phyloP scores from a whole-genome alignment of 208 protist genomes.

The Crithidia brevicula region DNA sequence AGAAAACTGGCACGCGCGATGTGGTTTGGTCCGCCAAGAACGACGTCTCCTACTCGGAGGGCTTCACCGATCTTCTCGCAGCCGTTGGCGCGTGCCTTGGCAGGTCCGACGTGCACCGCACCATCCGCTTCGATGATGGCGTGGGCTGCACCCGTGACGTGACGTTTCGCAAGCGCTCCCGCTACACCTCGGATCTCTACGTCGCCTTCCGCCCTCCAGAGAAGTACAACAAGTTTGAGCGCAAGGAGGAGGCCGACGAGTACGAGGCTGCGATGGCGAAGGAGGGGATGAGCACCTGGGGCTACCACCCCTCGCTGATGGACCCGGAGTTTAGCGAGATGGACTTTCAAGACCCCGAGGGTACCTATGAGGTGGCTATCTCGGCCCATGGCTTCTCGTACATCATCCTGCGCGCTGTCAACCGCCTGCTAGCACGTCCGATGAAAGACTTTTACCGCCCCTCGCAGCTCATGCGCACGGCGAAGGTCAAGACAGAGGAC shows the following conservation, averaged over 20 bases:
- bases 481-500: slow-evolving; percentile 70
- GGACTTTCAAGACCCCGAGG: slow-evolving; percentile 82
- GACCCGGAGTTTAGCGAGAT: slow-evolving; percentile 83
- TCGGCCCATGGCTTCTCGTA: slow-evolving; percentile 84
- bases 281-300: slow-evolving; percentile 87
- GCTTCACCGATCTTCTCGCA: slow-evolving; percentile 85
- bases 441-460: slow-evolving; percentile 90
- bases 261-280: slow-evolving; percentile 72
- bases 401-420: slow-evolving; percentile 71
- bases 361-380: slow-evolving; percentile 81
- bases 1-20: slow-evolving; percentile 75
- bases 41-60: slow-evolving; percentile 84
- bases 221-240: slow-evolving; percentile 83
- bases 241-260: slow-evolving; percentile 79
- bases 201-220: slow-evolving; percentile 81
- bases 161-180: slow-evolving; percentile 80
- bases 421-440: slow-evolving; percentile 70
- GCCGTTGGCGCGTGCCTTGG: slow-evolving; percentile 84
- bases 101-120: slow-evolving; percentile 84
- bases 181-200: slow-evolving; percentile 86
- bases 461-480: slow-evolving; percentile 83
- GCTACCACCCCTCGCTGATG: slow-evolving; percentile 86
- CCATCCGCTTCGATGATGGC: slow-evolving; percentile 90
- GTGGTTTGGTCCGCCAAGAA: slow-evolving; percentile 79
- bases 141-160: slow-evolving; percentile 73